These are phyloP conservation scores for Deinandra increscens DNA, from an alignment of 129 eudicot genomes.

Conservation along the genomic window DNA sequence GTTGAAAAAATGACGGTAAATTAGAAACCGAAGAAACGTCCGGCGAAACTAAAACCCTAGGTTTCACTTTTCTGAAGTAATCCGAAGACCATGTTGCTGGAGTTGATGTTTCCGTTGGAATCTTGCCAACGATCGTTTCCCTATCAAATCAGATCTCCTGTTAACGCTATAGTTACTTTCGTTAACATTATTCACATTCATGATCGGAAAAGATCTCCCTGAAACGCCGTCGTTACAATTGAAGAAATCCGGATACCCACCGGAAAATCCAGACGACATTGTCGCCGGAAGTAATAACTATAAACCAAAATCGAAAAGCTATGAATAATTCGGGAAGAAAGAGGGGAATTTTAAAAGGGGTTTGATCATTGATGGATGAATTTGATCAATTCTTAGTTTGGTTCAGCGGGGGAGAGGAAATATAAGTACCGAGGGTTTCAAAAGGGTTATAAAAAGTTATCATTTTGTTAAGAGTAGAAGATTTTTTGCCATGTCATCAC, in stretches of 20 bases:
- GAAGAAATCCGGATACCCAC: constrained; percentile 47
- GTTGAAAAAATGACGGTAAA: constrained; percentile 20
- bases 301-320: constrained; percentile 11
- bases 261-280: constrained; percentile 67
- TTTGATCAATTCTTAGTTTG: constrained; percentile 20
- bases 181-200: constrained; percentile 19
- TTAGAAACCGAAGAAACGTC: constrained; percentile 40
- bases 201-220: constrained; percentile 41
- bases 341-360: constrained; percentile 14
- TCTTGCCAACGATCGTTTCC: constrained; percentile 70
- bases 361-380: no score
- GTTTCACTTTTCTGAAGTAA: constrained; percentile 57
- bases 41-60: constrained; percentile 40
- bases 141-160: constrained; percentile 58
- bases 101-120: constrained; percentile 40
- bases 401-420: background rate
- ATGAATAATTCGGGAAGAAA: background rate
- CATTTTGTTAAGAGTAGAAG: constrained; percentile 14
- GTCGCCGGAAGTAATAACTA: background rate
- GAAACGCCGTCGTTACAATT: constrained; percentile 17
- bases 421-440: constrained; percentile 3
- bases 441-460: constrained; percentile 38
- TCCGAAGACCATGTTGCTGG: constrained; percentile 38
- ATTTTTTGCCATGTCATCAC: no score
- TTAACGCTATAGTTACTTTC: constrained; percentile 21